phyloP scores from a whole-genome alignment of 208 protist species.

The Zelonia costaricensis region DNA sequence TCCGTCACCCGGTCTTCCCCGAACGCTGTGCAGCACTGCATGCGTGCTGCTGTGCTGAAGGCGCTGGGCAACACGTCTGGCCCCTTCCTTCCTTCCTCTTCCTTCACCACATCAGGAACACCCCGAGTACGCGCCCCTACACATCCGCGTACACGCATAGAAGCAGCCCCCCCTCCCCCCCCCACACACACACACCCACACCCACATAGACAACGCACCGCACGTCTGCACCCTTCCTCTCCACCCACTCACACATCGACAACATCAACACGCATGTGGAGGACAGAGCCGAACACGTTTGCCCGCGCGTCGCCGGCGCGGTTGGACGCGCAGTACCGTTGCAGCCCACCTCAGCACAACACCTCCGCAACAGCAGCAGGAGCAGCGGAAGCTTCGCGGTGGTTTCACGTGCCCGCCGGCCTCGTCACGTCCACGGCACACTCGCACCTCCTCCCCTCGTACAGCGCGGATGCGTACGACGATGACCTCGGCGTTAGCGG shows the following conservation, averaged over 20 bases:
- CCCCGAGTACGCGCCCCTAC: not conserved
- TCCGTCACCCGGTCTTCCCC: not conserved
- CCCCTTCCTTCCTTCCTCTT: too few relatives aligned
- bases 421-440: constrained; percentile 8
- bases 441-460: not conserved
- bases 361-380: not conserved
- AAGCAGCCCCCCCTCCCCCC: too few relatives aligned
- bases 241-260: not conserved
- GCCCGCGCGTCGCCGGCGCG: constrained; percentile 9
- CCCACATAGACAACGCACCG: too few relatives aligned
- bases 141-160: not conserved
- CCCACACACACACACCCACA: not conserved
- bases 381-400: not conserved
- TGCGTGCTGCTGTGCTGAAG: too few relatives aligned
- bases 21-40: not conserved
- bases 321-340: constrained; percentile 23
- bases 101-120: too few relatives aligned
- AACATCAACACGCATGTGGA: constrained; percentile 15
- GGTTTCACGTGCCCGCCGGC: constrained; percentile 27
- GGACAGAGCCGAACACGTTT: constrained; percentile 22
- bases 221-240: too few relatives aligned
- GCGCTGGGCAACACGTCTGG: too few relatives aligned
- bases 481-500: too few relatives aligned
- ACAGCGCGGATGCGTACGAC: not conserved
- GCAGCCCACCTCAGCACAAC: too few relatives aligned